A percentile compares a stretch with the other conserved stretches of the same genome.
These are phyloP conservation scores for Blastobotrys arbuscula DNA, from an alignment of 1,139 yeast genomes.

Conservation along the genomic window DNA sequence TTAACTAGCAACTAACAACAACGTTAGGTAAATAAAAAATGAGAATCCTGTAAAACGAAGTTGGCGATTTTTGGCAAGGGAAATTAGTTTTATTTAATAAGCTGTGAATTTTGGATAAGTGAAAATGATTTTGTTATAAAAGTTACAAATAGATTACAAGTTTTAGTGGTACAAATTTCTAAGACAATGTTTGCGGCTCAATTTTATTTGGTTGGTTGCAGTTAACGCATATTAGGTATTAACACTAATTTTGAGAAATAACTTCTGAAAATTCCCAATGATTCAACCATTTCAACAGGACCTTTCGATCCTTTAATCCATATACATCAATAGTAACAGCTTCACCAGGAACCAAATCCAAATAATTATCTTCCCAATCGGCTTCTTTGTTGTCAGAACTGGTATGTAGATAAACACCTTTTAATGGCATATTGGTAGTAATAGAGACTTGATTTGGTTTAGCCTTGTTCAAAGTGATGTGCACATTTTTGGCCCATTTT, in stretches of 20 bases:
- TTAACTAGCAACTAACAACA: too few relatives aligned
- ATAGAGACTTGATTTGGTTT: conserved; percentile 9
- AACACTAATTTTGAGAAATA: background rate
- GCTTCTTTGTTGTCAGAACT: conserved; percentile 17
- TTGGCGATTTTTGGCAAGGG: too few relatives aligned
- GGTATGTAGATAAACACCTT: conserved; percentile 19
- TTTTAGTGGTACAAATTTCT: too few relatives aligned
- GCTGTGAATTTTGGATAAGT: too few relatives aligned
- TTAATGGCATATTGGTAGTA: conserved; percentile 15
- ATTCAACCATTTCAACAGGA: conserved; percentile 18
- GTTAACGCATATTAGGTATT: too few relatives aligned
- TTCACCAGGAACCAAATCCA: conserved; percentile 22
- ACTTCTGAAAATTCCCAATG: conserved; percentile 15
- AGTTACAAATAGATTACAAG: too few relatives aligned
- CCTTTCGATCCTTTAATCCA: conserved; percentile 15
- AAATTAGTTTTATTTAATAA: too few relatives aligned
- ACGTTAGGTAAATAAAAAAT: too few relatives aligned
- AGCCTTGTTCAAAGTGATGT: conserved; percentile 7
- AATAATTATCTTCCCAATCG: conserved; percentile 20
- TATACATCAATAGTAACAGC: conserved; percentile 12
- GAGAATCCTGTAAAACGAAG: too few relatives aligned
- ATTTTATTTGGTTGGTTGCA: too few relatives aligned
- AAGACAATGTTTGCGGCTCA: too few relatives aligned
- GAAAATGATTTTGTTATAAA: too few relatives aligned
- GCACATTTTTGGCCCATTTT: conserved; percentile 13